These are phyloP conservation scores for Aspergillus nanangensis DNA, from an alignment of 495 filamentous ascomycete species.

Conservation along the genomic window DNA sequence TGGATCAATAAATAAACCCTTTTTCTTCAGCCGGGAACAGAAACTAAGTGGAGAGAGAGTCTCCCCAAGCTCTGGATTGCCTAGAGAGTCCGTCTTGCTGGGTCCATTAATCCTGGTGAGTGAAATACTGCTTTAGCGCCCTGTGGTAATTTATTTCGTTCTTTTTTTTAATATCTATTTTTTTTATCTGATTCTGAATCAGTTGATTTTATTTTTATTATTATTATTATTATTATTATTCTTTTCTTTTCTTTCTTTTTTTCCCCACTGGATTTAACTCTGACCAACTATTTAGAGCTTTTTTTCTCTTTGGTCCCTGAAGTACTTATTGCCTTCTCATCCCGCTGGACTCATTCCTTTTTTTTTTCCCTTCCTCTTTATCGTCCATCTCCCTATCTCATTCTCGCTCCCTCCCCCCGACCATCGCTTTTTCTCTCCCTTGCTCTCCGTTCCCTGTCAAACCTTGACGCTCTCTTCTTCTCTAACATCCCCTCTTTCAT, in stretches of 20 bases:
- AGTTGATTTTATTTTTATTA: too few species aligned
- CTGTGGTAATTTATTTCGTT: constrained; percentile 3
- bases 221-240: too few species aligned
- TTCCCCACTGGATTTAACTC: too few species aligned
- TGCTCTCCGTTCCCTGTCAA: too few species aligned
- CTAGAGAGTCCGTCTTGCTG: constrained; percentile 3
- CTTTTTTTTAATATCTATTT: constrained; percentile 7
- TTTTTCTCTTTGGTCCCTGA: too few species aligned
- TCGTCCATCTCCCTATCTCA: not conserved
- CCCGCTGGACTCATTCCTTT: constrained; percentile 1
- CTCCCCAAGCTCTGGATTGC: constrained; percentile 2
- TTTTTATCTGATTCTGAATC: too few species aligned
- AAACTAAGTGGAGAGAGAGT: too few species aligned
- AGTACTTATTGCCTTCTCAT: not conserved
- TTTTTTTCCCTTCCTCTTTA: constrained; percentile 2
- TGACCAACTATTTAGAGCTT: too few species aligned
- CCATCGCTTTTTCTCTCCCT: not conserved
- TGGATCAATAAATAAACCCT: constrained; percentile 6
- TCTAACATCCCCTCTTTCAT: not conserved
- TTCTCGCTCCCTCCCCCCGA: not conserved
- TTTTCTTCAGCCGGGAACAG: too few species aligned
- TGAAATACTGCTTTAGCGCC: not conserved
- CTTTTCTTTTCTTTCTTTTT: too few species aligned
- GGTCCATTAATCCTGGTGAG: constrained; percentile 10
- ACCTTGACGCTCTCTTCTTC: not conserved